These are phyloP conservation scores for Dactylellina parvicollis DNA, from an alignment of 2,329 filamentous ascomycete species.

Conservation along the genomic window DNA sequence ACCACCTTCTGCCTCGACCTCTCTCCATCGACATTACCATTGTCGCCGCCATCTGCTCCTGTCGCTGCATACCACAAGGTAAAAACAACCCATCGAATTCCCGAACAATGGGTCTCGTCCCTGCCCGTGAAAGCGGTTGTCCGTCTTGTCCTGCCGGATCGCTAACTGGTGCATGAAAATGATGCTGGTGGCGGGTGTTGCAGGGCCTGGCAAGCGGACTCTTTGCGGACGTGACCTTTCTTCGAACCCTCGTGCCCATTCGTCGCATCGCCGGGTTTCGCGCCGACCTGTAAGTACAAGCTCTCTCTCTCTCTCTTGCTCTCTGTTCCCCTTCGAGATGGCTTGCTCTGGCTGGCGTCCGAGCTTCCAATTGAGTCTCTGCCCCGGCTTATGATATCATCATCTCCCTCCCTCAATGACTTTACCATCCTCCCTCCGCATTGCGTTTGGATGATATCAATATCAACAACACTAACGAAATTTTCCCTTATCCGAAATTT, in stretches of 20 bases:
- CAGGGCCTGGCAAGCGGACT: slow-evolving; percentile 29
- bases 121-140: slow-evolving; percentile 31
- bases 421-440: not conserved
- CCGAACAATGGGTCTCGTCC: no score
- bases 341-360: not conserved
- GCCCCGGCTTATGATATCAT: slow-evolving; percentile 11
- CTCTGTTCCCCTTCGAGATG: not conserved
- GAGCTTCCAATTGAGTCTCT: slow-evolving; percentile 27
- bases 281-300: slow-evolving; percentile 2
- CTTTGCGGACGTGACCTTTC: slow-evolving; percentile 30
- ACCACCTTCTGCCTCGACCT: slow-evolving; percentile 12
- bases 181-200: slow-evolving; percentile 45
- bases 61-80: slow-evolving; percentile 30
- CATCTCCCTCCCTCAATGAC: not conserved
- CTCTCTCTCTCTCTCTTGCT: not conserved
- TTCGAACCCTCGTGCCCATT: not conserved
- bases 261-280: not conserved
- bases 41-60: slow-evolving; percentile 13
- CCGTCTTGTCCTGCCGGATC: slow-evolving; percentile 18
- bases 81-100: no score
- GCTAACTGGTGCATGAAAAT: slow-evolving; percentile 44
- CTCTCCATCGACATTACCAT: slow-evolving; percentile 2
- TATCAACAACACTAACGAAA: slow-evolving; percentile 52
- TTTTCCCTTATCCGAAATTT: slow-evolving; percentile 52
- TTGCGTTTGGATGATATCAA: slow-evolving; percentile 17